phyloP scores from a whole-genome alignment of 2,329 filamentous ascomycete genomes.

The Aspergillus amoenus region DNA sequence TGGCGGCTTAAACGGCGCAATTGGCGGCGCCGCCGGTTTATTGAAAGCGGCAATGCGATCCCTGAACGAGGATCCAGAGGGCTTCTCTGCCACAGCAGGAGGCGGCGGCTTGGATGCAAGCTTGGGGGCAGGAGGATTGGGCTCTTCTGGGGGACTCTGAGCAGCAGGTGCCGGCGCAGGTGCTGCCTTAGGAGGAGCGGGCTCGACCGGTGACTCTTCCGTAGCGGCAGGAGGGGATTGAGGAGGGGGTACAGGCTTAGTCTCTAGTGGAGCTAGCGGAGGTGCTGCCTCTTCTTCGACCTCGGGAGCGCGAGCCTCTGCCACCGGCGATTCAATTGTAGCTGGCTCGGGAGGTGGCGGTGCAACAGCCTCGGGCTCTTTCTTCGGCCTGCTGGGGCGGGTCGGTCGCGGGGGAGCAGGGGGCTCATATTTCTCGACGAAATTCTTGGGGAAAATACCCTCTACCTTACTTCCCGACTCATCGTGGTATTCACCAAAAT shows the following conservation, averaged over 20 bases:
- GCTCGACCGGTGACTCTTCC: conserved; percentile 28
- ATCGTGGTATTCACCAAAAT: conserved; percentile 82
- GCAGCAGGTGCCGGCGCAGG: conserved; percentile 28
- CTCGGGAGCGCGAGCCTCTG: conserved; percentile 33
- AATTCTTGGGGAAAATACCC: conserved; percentile 93
- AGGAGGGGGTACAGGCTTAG: conserved; percentile 27
- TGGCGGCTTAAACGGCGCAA: conserved; percentile 84
- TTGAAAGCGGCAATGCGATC: conserved; percentile 98
- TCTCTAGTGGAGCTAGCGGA: background rate
- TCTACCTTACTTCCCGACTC: conserved; percentile 70
- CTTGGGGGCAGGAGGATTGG: conserved; percentile 42
- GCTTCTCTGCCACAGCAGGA: conserved; percentile 68
- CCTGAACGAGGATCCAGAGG: conserved; percentile 74
- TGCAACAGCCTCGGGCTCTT: conserved; percentile 50
- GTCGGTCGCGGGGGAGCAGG: conserved; percentile 82
- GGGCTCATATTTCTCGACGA: conserved; percentile 94
- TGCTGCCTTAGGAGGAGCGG: conserved; percentile 24
- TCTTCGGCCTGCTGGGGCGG: conserved; percentile 68
- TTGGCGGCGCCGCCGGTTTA: conserved; percentile 77
- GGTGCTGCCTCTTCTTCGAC: conserved; percentile 29
- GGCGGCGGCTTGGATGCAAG: conserved; percentile 61
- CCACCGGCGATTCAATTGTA: conserved; percentile 27
- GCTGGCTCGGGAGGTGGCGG: conserved; percentile 37
- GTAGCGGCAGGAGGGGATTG: conserved; percentile 23
- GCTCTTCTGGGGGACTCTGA: conserved; percentile 26